Evolutionary conservation across 2,329 filamentous ascomycete species (phyloP).

Genomic region (Ceratocystis papillata): DNA sequence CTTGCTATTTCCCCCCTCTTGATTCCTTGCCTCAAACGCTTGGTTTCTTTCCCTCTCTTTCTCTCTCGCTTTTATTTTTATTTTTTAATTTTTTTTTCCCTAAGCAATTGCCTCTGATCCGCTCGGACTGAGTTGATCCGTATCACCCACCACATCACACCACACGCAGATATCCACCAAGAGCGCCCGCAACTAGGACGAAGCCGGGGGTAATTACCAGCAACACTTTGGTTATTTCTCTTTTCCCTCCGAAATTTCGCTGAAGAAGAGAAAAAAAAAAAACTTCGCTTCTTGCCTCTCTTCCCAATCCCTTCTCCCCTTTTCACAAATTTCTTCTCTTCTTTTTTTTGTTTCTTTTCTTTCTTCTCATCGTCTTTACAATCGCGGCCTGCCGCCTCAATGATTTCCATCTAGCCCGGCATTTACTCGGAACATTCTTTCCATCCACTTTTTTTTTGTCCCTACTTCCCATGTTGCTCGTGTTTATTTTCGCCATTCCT

Average conservation of each 20-base stretch:
- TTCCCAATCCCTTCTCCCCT: neutral
- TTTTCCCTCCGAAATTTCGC: neutral
- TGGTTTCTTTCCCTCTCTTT: too few relatives aligned
- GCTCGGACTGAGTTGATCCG: constrained; percentile 1
- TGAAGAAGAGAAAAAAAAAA: neutral
- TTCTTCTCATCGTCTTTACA: neutral
- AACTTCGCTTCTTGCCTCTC: neutral
- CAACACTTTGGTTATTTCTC: neutral
- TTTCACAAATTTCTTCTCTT: neutral
- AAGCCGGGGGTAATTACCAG: constrained; percentile 11
- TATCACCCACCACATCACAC: neutral
- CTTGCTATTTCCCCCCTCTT: neutral
- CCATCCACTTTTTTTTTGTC: neutral
- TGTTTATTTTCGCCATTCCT: neutral
- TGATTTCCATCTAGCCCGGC: neutral
- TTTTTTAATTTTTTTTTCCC: neutral
- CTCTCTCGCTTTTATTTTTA: too few relatives aligned
- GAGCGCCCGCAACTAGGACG: constrained; percentile 10
- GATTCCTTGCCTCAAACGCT: neutral
- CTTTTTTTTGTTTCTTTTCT: neutral
- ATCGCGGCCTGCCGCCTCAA: neutral
- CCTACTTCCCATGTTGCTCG: neutral
- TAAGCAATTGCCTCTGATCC: neutral
- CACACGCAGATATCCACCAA: neutral
- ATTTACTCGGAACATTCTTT: constrained; percentile 1